Percentiles rank a stretch among this genome's conserved stretches.
phyloP scores from a whole-genome alignment of 2,329 filamentous ascomycete genomes.

The Grosmannia serpens region DNA sequence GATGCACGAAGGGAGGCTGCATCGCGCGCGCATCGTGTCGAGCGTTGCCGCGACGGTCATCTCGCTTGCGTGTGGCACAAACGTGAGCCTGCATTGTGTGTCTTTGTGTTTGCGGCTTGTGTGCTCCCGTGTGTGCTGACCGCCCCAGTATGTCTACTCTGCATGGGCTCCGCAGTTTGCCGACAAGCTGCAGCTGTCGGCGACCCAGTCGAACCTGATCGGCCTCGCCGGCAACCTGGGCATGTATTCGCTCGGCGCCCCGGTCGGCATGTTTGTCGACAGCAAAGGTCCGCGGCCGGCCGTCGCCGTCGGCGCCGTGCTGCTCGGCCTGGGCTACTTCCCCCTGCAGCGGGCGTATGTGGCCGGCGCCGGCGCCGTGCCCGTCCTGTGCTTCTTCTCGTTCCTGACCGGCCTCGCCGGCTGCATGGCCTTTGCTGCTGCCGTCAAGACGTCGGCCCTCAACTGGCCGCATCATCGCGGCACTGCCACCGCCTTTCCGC shows the following conservation, averaged over 20 bases:
- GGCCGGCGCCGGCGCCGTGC: conserved; percentile 46
- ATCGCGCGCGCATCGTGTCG: conserved; percentile 59
- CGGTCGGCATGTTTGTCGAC: conserved; percentile 81
- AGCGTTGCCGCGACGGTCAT: conserved; percentile 77
- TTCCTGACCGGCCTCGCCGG: conserved; percentile 81
- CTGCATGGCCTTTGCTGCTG: conserved; percentile 79
- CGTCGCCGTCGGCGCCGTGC: conserved; percentile 60
- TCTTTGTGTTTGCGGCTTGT: not conserved
- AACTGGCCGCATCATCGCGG: conserved; percentile 89
- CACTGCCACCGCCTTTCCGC: conserved; percentile 84
- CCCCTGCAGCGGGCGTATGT: conserved; percentile 73
- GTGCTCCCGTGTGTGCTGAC: not conserved
- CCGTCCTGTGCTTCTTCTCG: conserved; percentile 65
- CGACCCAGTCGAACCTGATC: conserved; percentile 89
- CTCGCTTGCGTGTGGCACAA: conserved; percentile 83
- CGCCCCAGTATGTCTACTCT: conserved; percentile 80
- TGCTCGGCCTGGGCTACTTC: conserved; percentile 72
- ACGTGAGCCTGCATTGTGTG: conserved; percentile 42
- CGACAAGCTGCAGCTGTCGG: conserved; percentile 70
- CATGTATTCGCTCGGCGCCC: conserved; percentile 87
- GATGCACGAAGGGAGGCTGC: conserved; percentile 11
- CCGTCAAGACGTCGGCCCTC: conserved; percentile 75
- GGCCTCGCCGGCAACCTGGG: conserved; percentile 78
- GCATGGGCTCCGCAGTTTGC: conserved; percentile 97
- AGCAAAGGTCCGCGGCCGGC: conserved; percentile 67